phyloP scores from a whole-genome alignment of 306 rosid genomes.

The Myrica gale region DNA sequence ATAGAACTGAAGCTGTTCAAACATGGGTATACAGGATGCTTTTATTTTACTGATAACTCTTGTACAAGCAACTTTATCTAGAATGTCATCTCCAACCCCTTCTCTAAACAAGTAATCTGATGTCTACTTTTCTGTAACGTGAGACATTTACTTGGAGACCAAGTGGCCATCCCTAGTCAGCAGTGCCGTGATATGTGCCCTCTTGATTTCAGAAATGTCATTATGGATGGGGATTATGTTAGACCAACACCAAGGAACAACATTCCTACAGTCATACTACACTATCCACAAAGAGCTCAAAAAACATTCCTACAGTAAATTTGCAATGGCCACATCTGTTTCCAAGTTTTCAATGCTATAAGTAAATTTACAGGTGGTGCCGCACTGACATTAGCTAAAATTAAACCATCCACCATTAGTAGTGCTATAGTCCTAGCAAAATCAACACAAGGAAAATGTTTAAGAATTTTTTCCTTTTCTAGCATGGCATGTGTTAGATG shows the following conservation, averaged over 20 bases:
- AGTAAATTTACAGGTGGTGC: neutral
- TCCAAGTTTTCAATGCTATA: too few species aligned
- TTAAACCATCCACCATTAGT: too few species aligned
- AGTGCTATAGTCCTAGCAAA: too few species aligned
- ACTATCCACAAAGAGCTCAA: neutral
- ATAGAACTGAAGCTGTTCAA: neutral
- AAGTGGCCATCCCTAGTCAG: neutral
- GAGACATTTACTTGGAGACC: neutral
- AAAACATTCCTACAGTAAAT: neutral
- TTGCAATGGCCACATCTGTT: too few species aligned
- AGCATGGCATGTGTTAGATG: too few species aligned
- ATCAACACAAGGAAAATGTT: too few species aligned
- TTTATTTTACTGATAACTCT: slow-evolving; percentile 7
- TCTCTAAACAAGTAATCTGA: neutral
- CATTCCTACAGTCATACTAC: neutral
- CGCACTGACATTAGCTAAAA: neutral
- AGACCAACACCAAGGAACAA: neutral
- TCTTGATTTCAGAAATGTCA: neutral
- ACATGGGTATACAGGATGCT: neutral
- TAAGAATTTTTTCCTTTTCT: too few species aligned
- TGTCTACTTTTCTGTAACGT: neutral
- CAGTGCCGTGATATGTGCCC: neutral
- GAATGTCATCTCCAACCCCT: neutral
- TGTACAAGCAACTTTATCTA: neutral
- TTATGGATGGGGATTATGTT: neutral